Evolutionary conservation across 2,329 filamentous ascomycete species (phyloP).

Genomic region (Hymenoscyphus albidus): DNA sequence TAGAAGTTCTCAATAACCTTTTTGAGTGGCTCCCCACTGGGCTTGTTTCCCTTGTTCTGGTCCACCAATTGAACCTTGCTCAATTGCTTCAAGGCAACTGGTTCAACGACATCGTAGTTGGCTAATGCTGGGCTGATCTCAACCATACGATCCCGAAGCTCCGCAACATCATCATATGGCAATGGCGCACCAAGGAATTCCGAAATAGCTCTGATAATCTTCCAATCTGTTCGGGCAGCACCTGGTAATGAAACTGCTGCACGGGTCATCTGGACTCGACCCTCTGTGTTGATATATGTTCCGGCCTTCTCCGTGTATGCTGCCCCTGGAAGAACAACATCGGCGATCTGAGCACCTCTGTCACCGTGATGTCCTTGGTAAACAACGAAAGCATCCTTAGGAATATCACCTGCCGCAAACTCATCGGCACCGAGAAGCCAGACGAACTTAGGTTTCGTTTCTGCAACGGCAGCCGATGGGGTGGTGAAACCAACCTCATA

Average conservation of each 20-base stretch:
- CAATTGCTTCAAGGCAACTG: conserved; percentile 66
- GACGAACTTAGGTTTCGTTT: conserved; percentile 87
- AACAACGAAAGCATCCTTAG: conserved; percentile 92
- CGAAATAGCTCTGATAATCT: conserved; percentile 89
- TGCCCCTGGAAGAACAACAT: conserved; percentile 88
- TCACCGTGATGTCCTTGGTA: conserved; percentile 99
- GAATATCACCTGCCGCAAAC: conserved; percentile 77
- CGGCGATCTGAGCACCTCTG: conserved; percentile 84
- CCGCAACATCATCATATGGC: conserved; percentile 88
- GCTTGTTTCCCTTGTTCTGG: conserved; percentile 83
- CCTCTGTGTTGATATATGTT: conserved; percentile 97
- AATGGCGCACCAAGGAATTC: conserved; percentile 87
- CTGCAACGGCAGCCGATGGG: conserved; percentile 74
- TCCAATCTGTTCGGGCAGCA: conserved; percentile 94
- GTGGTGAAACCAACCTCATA: conserved; percentile 95
- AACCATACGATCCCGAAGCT: conserved; percentile 86
- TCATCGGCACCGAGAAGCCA: conserved; percentile 97
- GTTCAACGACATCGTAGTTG: conserved; percentile 87
- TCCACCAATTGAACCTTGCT: conserved; percentile 95
- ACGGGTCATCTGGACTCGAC: conserved; percentile 89
- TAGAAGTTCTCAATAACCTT: conserved; percentile 94
- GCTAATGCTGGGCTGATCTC: conserved; percentile 90
- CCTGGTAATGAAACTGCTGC: conserved; percentile 85
- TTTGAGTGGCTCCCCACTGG: conserved; percentile 70
- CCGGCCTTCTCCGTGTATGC: conserved; percentile 96